Conservation (phyloP, 805 yeast species). For the Spathaspora gorwiae region DNA sequence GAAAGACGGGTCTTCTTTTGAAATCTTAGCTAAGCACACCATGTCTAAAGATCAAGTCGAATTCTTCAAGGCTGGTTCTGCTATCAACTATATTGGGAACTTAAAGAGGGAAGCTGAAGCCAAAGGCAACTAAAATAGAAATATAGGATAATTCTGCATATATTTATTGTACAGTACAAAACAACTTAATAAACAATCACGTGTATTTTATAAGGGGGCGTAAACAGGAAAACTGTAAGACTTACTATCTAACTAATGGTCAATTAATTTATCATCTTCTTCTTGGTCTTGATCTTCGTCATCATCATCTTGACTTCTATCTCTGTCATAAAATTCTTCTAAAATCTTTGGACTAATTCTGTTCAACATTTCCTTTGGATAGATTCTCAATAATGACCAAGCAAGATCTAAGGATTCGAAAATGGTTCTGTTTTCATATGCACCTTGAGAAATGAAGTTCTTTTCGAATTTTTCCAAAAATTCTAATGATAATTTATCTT, state of each 20-base stretch:
- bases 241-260: slow-evolving; percentile 12
- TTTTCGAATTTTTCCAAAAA: slow-evolving; percentile 97
- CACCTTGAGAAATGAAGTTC: slow-evolving; percentile 93
- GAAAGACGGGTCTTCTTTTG: slow-evolving; percentile 63
- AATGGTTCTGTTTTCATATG: slow-evolving; percentile 91
- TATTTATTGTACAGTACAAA: background rate
- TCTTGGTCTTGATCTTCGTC: slow-evolving; percentile 41
- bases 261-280: slow-evolving; percentile 26
- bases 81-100: slow-evolving; percentile 85
- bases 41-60: slow-evolving; percentile 96
- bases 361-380: slow-evolving; percentile 97
- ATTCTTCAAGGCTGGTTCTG: slow-evolving; percentile 96
- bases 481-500: slow-evolving; percentile 95
- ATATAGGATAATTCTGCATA: background rate
- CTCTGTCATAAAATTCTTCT: slow-evolving; percentile 91
- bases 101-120: slow-evolving; percentile 10
- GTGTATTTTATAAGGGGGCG: background rate
- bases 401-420: slow-evolving; percentile 97
- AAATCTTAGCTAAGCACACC: slow-evolving; percentile 81
- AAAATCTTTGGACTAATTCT: slow-evolving; percentile 97
- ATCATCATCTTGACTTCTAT: slow-evolving; percentile 61
- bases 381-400: slow-evolving; percentile 95
- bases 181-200: background rate
- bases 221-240: background rate
- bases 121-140: too few relatives aligned